These are phyloP conservation scores for Hippophae tibetana DNA, from an alignment of 306 rosid genomes.

Conservation along the genomic window DNA sequence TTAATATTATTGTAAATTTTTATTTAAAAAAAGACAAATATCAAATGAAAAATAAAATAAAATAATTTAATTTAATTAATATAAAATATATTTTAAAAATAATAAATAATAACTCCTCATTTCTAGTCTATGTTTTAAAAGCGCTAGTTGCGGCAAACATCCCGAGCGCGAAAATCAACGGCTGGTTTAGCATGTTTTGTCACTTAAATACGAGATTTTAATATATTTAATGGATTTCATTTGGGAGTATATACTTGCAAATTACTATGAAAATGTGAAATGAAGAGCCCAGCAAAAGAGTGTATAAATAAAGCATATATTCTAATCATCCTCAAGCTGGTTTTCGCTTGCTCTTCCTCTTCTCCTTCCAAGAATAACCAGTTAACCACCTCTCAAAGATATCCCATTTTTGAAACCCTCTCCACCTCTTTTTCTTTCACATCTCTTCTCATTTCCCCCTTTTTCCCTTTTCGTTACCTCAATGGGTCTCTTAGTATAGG, in stretches of 20 bases:
- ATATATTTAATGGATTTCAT: neutral
- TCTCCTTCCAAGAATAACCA: constrained; percentile 41
- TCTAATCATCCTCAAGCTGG: constrained; percentile 34
- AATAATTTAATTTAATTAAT: no score
- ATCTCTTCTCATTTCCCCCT: neutral
- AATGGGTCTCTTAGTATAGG: no score
- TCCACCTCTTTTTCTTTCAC: constrained; percentile 3
- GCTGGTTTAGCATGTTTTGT: constrained; percentile 24
- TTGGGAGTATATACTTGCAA: neutral
- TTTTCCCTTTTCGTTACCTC: constrained; percentile 1
- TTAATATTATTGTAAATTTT: no score
- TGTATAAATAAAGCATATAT: constrained; percentile 58
- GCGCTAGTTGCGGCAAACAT: constrained; percentile 55
- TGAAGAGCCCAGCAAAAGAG: neutral
- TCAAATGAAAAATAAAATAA: no score
- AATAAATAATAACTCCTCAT: no score
- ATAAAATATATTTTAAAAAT: no score
- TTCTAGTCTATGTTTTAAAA: neutral
- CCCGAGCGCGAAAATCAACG: constrained; percentile 26
- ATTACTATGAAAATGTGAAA: neutral
- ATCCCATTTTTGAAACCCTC: constrained; percentile 24
- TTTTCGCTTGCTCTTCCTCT: constrained; percentile 23
- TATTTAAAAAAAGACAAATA: no score
- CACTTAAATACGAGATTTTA: neutral
- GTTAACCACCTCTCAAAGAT: constrained; percentile 55